Conservation (phyloP, 139 green algal species). For the Micractinium conductrix region DNA sequence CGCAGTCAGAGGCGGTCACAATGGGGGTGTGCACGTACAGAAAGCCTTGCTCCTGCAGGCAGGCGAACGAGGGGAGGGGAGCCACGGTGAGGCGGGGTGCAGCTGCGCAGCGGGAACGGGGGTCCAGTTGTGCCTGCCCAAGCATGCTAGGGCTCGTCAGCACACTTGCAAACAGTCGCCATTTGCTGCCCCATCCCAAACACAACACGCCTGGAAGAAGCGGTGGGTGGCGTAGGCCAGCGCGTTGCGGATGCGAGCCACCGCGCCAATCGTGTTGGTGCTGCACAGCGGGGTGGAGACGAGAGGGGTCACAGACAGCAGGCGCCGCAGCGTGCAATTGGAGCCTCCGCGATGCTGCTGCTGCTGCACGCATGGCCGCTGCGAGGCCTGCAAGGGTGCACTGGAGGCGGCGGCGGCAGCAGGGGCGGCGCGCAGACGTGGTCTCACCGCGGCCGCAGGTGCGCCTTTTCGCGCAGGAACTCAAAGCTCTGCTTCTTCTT, state of each 20-base stretch:
- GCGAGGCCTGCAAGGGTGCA: no score
- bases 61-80: background rate
- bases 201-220: slow-evolving; percentile 82
- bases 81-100: background rate
- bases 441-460: slow-evolving; percentile 82
- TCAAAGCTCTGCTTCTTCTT: slow-evolving; percentile 97
- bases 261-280: slow-evolving; percentile 96
- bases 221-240: slow-evolving; percentile 96
- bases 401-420: background rate
- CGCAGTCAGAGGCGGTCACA: slow-evolving; percentile 94
- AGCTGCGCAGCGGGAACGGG: slow-evolving; percentile 74
- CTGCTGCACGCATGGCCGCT: no score
- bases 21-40: slow-evolving; percentile 98
- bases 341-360: background rate
- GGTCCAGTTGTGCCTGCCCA: slow-evolving; percentile 91
- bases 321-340: background rate
- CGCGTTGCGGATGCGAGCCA: slow-evolving; percentile 96
- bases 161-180: background rate
- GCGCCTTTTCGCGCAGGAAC: slow-evolving; percentile 93
- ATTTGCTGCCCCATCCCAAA: no score
- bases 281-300: no score
- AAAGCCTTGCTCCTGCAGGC: slow-evolving; percentile 84
- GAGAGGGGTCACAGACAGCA: no score
- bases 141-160: background rate
- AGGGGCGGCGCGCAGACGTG: background rate